Conservation (phyloP, 495 filamentous ascomycete species). For the Hypoxylon lienhwacheense region DNA sequence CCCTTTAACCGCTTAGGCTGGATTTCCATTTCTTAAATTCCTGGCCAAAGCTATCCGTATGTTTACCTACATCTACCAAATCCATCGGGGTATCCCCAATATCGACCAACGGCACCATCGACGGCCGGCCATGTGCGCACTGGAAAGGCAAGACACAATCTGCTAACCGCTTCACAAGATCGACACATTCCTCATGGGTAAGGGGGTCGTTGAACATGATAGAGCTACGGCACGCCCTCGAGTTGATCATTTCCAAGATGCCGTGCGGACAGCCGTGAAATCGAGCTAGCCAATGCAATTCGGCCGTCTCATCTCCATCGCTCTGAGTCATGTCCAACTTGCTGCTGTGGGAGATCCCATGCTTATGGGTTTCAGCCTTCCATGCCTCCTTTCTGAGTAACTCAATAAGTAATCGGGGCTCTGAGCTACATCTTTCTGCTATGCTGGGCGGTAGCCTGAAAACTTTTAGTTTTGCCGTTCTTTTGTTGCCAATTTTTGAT, state of each 20-base stretch:
- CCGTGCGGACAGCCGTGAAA: constrained; percentile 71
- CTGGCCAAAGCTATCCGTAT: constrained; percentile 20
- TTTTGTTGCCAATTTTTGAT: not conserved
- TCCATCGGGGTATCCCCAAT: constrained; percentile 41
- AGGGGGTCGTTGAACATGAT: constrained; percentile 97
- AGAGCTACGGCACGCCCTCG: constrained; percentile 83
- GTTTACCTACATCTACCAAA: not conserved
- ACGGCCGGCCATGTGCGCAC: constrained; percentile 84
- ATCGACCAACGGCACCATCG: constrained; percentile 73
- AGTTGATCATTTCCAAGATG: constrained; percentile 86
- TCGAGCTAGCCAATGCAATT: constrained; percentile 55
- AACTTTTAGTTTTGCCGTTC: constrained; percentile 48
- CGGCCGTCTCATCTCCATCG: constrained; percentile 3
- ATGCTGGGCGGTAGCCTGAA: constrained; percentile 68
- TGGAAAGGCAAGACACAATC: constrained; percentile 84
- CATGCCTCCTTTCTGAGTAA: constrained; percentile 76
- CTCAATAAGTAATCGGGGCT: constrained; percentile 68
- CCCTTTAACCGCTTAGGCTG: not conserved
- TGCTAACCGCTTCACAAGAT: constrained; percentile 63
- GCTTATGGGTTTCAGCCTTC: constrained; percentile 46
- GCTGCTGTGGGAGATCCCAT: not conserved
- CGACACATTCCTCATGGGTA: constrained; percentile 63
- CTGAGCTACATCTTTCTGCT: constrained; percentile 70
- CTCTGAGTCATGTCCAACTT: not conserved
- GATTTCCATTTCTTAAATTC: constrained; percentile 32